These are phyloP conservation scores for Codiaeum variegatum DNA, from an alignment of 441 rosid species.

Conservation along the genomic window DNA sequence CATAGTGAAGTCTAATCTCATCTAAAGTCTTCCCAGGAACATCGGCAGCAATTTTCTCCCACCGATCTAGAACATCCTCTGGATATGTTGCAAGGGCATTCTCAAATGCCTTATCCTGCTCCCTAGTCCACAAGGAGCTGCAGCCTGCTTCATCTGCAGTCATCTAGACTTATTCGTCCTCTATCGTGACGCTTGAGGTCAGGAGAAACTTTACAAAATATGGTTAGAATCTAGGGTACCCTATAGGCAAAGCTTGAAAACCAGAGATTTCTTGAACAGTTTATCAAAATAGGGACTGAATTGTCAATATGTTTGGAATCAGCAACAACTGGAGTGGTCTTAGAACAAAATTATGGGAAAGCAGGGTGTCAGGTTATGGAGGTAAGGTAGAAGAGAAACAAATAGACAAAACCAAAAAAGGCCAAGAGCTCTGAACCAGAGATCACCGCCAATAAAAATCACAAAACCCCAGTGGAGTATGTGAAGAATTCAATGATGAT, in stretches of 20 bases:
- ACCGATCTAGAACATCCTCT: conserved; percentile 59
- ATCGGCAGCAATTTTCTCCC: conserved; percentile 86
- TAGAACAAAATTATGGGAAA: conserved; percentile 23
- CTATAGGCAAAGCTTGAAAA: conserved; percentile 27
- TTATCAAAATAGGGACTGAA: conserved; percentile 29
- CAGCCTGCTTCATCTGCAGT: conserved; percentile 66
- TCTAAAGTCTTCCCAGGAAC: conserved; percentile 78
- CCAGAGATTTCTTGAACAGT: conserved; percentile 20
- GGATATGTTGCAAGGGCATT: conserved; percentile 66
- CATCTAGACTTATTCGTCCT: conserved; percentile 45
- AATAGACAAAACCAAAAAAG: conserved; percentile 30
- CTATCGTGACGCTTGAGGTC: conserved; percentile 23
- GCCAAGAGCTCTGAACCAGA: conserved; percentile 38
- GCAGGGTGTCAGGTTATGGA: conserved; percentile 26
- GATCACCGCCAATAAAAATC: conserved; percentile 44
- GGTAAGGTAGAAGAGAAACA: conserved; percentile 27
- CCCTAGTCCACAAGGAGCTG: conserved; percentile 71
- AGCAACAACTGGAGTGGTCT: conserved; percentile 20
- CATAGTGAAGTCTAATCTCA: conserved; percentile 80
- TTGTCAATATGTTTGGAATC: conserved; percentile 23
- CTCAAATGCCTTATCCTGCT: conserved; percentile 92
- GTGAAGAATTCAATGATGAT: conserved; percentile 46
- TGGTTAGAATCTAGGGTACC: conserved; percentile 25
- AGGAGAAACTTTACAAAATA: conserved; percentile 24
- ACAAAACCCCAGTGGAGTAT: conserved; percentile 33